Evolutionary conservation across 2,329 filamentous ascomycete genomes (phyloP).

Genomic region (Cladobotryum mycophilum): DNA sequence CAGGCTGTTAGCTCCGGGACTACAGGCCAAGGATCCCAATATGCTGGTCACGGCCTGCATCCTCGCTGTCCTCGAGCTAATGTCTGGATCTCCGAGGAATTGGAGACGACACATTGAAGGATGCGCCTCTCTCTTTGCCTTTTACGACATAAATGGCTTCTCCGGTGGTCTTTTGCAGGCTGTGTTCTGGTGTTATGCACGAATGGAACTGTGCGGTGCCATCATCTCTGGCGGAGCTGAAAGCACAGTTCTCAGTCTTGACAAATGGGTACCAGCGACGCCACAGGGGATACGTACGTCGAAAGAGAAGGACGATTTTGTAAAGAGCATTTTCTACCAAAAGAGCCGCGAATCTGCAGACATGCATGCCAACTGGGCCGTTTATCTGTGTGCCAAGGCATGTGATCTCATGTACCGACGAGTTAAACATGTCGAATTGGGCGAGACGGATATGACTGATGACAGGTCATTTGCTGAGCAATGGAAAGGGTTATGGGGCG

Average conservation of each 20-base stretch:
- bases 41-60: slow-evolving; percentile 42
- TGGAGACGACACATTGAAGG: slow-evolving; percentile 52
- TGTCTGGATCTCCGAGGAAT: slow-evolving; percentile 41
- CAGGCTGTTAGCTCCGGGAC: slow-evolving; percentile 32
- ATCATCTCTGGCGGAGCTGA: slow-evolving; percentile 45
- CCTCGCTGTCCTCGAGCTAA: slow-evolving; percentile 42
- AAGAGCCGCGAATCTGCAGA: slow-evolving; percentile 32
- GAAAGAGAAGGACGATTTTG: slow-evolving; percentile 21
- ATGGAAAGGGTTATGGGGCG: slow-evolving; percentile 40
- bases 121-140: slow-evolving; percentile 46
- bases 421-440: slow-evolving; percentile 33
- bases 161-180: slow-evolving; percentile 40
- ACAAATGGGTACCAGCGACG: slow-evolving; percentile 38
- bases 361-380: slow-evolving; percentile 49
- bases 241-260: slow-evolving; percentile 41
- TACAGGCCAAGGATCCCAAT: slow-evolving; percentile 37
- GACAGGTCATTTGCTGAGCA: slow-evolving; percentile 30
- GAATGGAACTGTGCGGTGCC: slow-evolving; percentile 51
- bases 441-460: slow-evolving; percentile 33
- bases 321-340: slow-evolving; percentile 20
- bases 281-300: slow-evolving; percentile 9
- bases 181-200: slow-evolving; percentile 52
- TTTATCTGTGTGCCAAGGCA: slow-evolving; percentile 45
- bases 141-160: slow-evolving; percentile 43
- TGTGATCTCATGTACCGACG: slow-evolving; percentile 37